Base-by-base conservation (phyloP, 2,329 filamentous ascomycete species). In the Fusarium austroafricanum region DNA sequence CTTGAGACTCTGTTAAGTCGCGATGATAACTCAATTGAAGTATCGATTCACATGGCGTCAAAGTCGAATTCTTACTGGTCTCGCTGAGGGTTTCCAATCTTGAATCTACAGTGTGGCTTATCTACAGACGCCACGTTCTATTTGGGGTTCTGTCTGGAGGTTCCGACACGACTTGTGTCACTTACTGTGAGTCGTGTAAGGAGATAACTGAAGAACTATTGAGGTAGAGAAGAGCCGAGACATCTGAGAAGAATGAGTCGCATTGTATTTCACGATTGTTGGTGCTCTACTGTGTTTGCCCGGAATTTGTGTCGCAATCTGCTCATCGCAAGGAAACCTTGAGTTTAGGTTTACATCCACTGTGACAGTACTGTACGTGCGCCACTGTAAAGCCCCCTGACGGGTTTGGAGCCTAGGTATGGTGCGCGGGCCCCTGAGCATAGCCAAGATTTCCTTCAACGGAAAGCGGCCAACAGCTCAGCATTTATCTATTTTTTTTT, bases 131-230 rank as follows among this genome's bases (percentile, higher is more conserved):
- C 56, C 40, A 63, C n/a, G 39, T 64, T 64, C 51, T 46, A 51
- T 59, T 35, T 39, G 33, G 20, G 21, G 38, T 59, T 59, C 29
- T 65, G 61, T 64, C 45, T 64, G 39, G 58, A 64, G 52, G 31
- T 43, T 47, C 26, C 14, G 26, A 43, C 61, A 31, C 26, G 20
- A 26, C n/a, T 20, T 52, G 61, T 64, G 18, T 64, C 45, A 53
- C 15, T 64, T 40, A 53, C 15, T 58, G 18, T 33, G 20, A 35
- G n/a, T 38, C 18, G 42, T 12, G 20, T 39, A 31, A 15, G 17
- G 18, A 29, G 21, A 23, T 9, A 10, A 21, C 31, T 40, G 17
- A 59, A 38, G 35, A 42, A 18, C 20, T 18, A 44, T 59, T n/a
- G 5, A 46, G 28, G 18, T 20, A 26, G 42, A 35, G 14, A 20